These are phyloP conservation scores for Ceratocystis cubensis DNA, from an alignment of 2,329 filamentous ascomycete genomes.

Conservation along the genomic window DNA sequence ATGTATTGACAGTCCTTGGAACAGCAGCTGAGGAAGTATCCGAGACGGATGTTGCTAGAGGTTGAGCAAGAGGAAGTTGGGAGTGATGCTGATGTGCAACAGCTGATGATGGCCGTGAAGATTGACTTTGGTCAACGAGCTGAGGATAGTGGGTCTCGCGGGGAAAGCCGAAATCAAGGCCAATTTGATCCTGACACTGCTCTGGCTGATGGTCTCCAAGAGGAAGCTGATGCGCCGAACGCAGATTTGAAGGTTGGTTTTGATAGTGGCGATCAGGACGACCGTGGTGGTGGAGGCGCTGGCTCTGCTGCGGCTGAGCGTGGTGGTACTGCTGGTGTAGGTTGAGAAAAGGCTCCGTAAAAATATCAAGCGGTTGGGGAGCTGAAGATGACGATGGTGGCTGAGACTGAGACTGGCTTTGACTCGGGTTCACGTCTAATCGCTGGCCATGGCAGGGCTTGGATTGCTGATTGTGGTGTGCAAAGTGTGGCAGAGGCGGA, in stretches of 20 bases:
- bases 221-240: not conserved
- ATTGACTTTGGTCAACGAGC: not conserved
- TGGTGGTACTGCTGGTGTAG: conserved; percentile 17
- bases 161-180: not conserved
- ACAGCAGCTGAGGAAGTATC: not conserved
- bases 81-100: conserved; percentile 7
- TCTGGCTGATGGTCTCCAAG: conserved; percentile 23
- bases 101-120: not conserved
- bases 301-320: not conserved
- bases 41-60: not conserved
- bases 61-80: not conserved
- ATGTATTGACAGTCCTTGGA: not conserved
- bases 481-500: not conserved
- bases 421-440: not conserved
- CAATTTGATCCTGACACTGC: conserved; percentile 5
- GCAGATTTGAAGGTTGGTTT: conserved; percentile 19
- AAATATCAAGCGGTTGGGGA: not conserved
- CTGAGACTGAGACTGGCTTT: not conserved
- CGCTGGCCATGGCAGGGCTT: not conserved
- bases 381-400: not conserved
- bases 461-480: not conserved
- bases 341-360: not conserved
- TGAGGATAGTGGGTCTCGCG: conserved; percentile 2
- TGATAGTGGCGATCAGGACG: conserved; percentile 22
- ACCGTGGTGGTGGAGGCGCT: conserved; percentile 20